These are phyloP conservation scores for Casaregolazyma suthepensis DNA, from an alignment of 1,139 yeast species.

Conservation along the genomic window DNA sequence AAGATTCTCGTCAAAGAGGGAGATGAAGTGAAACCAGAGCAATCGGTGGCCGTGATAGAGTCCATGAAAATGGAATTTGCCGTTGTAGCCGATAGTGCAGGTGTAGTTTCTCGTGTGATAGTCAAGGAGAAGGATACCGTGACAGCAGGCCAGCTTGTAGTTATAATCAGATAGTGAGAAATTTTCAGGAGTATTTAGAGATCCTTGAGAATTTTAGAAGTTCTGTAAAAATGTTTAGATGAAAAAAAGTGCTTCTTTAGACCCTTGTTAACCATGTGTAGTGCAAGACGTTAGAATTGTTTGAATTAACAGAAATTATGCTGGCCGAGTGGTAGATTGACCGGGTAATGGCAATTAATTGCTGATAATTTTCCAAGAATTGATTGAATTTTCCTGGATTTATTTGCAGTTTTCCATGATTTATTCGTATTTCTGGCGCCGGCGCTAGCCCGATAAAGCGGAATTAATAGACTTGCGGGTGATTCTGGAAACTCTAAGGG, in stretches of 20 bases:
- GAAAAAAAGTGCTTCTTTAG: neutral
- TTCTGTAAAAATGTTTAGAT: neutral
- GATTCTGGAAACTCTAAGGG: no score
- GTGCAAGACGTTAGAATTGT: neutral
- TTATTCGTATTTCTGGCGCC: neutral
- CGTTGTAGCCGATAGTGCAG: neutral
- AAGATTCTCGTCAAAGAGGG: slow-evolving; percentile 14
- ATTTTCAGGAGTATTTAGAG: neutral
- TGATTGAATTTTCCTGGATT: no score
- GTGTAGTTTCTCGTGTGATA: neutral
- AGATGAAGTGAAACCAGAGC: neutral
- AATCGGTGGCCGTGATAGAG: neutral
- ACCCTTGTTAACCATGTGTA: no score
- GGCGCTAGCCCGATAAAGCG: neutral
- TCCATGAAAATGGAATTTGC: neutral
- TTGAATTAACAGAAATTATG: neutral
- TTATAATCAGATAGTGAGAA: neutral
- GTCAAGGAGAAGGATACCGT: neutral
- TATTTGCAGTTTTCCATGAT: neutral
- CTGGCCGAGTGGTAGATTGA: neutral
- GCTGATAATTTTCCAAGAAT: neutral
- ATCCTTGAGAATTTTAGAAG: neutral
- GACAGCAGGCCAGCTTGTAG: neutral
- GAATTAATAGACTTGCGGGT: no score
- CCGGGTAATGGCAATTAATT: no score